A percentile compares a stretch with the other conserved stretches of the same genome.
phyloP scores from a whole-genome alignment of 495 filamentous ascomycete species.

The Bathelium albidoporum region DNA sequence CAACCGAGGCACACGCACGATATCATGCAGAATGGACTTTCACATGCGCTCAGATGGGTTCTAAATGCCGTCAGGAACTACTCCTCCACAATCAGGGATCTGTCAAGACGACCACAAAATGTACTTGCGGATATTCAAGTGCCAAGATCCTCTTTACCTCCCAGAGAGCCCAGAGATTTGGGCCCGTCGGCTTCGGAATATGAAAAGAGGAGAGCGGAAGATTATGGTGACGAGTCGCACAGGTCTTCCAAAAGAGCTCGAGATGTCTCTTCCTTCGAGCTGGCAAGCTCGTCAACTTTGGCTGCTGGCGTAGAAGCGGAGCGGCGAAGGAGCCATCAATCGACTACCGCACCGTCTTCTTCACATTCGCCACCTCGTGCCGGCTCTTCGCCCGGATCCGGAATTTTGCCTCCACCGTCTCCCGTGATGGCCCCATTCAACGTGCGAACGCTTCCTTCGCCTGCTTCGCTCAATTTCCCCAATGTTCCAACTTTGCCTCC shows the following conservation, averaged over 20 bases:
- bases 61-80: not conserved
- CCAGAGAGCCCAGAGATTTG: not conserved
- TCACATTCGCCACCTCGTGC: slow-evolving; percentile 1
- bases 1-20: not conserved
- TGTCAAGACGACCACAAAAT: not conserved
- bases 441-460: not conserved
- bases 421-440: not conserved
- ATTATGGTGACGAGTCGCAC: not conserved
- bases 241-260: not conserved
- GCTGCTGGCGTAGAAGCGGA: not conserved
- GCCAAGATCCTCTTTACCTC: not conserved
- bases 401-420: not conserved
- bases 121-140: not conserved
- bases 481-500: slow-evolving; percentile 16
- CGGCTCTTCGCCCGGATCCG: not conserved
- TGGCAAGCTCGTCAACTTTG: not conserved
- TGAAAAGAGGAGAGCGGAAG: not conserved
- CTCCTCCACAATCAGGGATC: not conserved
- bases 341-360: not conserved
- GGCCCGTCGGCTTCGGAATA: not conserved
- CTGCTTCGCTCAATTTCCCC: not conserved
- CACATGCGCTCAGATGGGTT: not conserved
- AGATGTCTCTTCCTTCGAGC: not conserved
- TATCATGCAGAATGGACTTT: not conserved
- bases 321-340: not conserved